A percentile compares a stretch with the other conserved stretches of the same genome.
These are phyloP conservation scores for Phyllosticta paracitricarpa DNA, from an alignment of 2,329 filamentous ascomycete genomes.

Conservation along the genomic window DNA sequence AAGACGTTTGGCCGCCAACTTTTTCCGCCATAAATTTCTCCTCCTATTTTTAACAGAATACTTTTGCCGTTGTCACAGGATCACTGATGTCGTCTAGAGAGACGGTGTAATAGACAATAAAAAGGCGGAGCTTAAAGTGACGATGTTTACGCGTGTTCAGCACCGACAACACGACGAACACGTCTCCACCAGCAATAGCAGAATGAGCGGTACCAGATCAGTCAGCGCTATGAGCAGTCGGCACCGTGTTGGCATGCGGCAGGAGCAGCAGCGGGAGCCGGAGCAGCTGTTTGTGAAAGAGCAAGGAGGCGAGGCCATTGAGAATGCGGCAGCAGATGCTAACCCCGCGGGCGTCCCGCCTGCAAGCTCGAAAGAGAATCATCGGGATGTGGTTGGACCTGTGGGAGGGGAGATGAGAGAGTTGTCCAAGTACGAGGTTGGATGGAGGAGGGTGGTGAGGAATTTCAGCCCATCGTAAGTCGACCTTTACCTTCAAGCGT, in stretches of 20 bases:
- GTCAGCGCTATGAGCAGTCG: background rate
- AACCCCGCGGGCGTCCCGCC: slow-evolving; percentile 5
- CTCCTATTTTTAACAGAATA: background rate
- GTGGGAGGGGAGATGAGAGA: background rate
- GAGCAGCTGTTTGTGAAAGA: background rate
- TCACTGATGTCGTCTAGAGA: background rate
- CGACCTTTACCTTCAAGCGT: background rate
- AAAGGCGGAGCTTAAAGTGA: background rate
- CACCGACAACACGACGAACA: background rate
- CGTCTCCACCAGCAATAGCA: background rate
- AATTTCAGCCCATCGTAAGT: slow-evolving; percentile 26
- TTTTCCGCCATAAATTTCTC: background rate
- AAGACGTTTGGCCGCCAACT: background rate
- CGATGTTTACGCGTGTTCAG: background rate
- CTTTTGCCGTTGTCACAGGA: background rate
- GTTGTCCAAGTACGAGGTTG: slow-evolving; percentile 5
- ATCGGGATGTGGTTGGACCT: background rate
- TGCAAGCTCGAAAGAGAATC: background rate
- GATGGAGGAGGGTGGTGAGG: slow-evolving; percentile 25
- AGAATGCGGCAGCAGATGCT: background rate
- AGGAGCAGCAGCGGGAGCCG: background rate
- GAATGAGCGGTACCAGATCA: background rate
- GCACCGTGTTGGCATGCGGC: background rate
- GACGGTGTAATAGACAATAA: background rate
- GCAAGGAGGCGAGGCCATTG: background rate